Conservation (phyloP, 2,329 filamentous ascomycete genomes). For the Atkinsonella hypoxylon region DNA sequence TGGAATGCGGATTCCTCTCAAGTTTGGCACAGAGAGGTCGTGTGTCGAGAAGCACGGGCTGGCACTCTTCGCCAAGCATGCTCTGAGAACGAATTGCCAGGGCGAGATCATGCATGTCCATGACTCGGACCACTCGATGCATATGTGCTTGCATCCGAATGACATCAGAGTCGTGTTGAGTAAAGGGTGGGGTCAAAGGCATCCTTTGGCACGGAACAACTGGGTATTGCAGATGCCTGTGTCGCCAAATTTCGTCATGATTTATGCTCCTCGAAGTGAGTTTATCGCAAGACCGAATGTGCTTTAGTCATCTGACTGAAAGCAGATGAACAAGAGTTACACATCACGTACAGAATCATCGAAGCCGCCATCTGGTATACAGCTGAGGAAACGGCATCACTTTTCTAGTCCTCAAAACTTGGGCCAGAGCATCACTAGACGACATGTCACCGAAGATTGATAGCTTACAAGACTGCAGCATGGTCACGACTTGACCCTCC, state of each 20-base stretch:
- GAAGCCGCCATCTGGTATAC: constrained; percentile 63
- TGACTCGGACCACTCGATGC: constrained; percentile 62
- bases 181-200: constrained; percentile 67
- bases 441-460: neutral
- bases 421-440: neutral
- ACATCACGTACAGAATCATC: constrained; percentile 56
- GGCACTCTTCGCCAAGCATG: constrained; percentile 57
- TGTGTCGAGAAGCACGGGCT: constrained; percentile 77
- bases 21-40: constrained; percentile 51
- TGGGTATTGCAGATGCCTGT: constrained; percentile 53
- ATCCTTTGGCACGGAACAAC: constrained; percentile 54
- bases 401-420: constrained; percentile 9
- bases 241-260: constrained; percentile 63
- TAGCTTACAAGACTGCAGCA: neutral
- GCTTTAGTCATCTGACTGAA: neutral
- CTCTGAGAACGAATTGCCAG: constrained; percentile 57
- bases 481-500: neutral
- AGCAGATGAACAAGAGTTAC: constrained; percentile 49
- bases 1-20: constrained; percentile 29
- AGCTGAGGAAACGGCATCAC: constrained; percentile 31
- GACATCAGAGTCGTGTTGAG: constrained; percentile 62
- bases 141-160: constrained; percentile 67
- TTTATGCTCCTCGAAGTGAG: constrained; percentile 62
- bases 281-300: neutral
- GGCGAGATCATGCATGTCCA: constrained; percentile 81